Conservation (phyloP, 2,329 filamentous ascomycete genomes). For the Stemphylium vesicarium region DNA sequence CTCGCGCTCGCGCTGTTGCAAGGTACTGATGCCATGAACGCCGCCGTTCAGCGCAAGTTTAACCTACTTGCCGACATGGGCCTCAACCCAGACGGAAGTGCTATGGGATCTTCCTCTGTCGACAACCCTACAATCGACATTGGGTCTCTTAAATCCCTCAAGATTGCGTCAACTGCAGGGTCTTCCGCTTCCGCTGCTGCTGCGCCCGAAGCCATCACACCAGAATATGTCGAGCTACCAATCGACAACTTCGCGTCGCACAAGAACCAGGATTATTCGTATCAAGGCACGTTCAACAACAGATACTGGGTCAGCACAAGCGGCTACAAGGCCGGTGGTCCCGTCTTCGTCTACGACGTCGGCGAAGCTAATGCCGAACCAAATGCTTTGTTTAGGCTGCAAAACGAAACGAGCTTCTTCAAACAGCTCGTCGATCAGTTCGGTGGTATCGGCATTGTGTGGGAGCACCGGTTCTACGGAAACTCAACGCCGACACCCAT, state of each 20-base stretch:
- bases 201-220: slow-evolving; percentile 24
- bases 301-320: slow-evolving; percentile 46
- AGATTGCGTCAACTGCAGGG: not conserved
- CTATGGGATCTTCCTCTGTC: not conserved
- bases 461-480: slow-evolving; percentile 54
- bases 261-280: slow-evolving; percentile 19
- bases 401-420: slow-evolving; percentile 43
- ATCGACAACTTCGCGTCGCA: slow-evolving; percentile 45
- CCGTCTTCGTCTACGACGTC: slow-evolving; percentile 49
- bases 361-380: slow-evolving; percentile 43
- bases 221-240: slow-evolving; percentile 46
- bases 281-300: slow-evolving; percentile 43
- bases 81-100: not conserved
- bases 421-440: slow-evolving; percentile 46
- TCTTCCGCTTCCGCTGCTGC: not conserved
- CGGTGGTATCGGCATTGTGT: slow-evolving; percentile 48
- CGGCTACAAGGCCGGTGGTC: slow-evolving; percentile 45
- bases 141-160: not conserved
- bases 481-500: slow-evolving; percentile 47
- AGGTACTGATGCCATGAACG: slow-evolving; percentile 23
- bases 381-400: slow-evolving; percentile 34
- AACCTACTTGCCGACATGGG: slow-evolving; percentile 2
- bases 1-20: slow-evolving; percentile 36
- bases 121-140: not conserved
- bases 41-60: not conserved